Percentiles rank a stretch among this genome's conserved stretches.
These are phyloP conservation scores for Meira miltonrushii DNA, from an alignment of 1,284 basidiomycete species.

Conservation along the genomic window DNA sequence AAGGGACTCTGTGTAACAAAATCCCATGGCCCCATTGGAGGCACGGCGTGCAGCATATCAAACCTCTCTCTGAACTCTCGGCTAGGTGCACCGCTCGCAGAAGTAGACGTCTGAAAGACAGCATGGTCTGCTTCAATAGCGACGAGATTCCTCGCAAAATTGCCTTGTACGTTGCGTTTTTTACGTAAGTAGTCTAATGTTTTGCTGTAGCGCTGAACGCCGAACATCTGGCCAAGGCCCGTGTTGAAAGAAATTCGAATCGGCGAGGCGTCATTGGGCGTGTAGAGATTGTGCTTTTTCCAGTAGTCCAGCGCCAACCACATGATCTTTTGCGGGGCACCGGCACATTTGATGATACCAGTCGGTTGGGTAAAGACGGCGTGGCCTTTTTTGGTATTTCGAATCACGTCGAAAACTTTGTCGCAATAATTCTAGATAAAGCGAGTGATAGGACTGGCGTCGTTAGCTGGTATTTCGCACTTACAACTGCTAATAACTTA, in stretches of 20 bases:
- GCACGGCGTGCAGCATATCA: conserved; percentile 78
- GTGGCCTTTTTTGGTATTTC: conserved; percentile 69
- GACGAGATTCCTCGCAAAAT: conserved; percentile 79
- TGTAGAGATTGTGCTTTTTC: conserved; percentile 26
- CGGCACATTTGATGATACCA: conserved; percentile 91
- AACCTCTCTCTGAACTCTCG: conserved; percentile 67
- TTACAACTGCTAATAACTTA: neutral
- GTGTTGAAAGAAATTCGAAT: conserved; percentile 72
- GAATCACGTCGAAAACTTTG: conserved; percentile 38
- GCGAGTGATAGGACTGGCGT: neutral
- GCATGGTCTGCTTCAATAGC: conserved; percentile 71
- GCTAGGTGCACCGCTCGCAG: conserved; percentile 46
- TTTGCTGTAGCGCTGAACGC: conserved; percentile 75
- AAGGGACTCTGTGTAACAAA: conserved; percentile 64
- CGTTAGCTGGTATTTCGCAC: neutral
- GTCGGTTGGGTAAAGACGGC: conserved; percentile 94
- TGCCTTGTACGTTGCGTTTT: conserved; percentile 70
- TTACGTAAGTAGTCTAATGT: conserved; percentile 72
- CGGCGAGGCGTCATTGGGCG: conserved; percentile 49
- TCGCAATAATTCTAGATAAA: conserved; percentile 25
- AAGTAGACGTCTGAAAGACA: conserved; percentile 60
- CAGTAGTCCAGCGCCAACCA: conserved; percentile 47
- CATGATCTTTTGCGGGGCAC: conserved; percentile 60
- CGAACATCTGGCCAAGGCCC: conserved; percentile 86
- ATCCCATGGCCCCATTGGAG: conserved; percentile 82